These are phyloP conservation scores for Sclerotinia nivalis DNA, from an alignment of 2,329 filamentous ascomycete species.

Conservation along the genomic window DNA sequence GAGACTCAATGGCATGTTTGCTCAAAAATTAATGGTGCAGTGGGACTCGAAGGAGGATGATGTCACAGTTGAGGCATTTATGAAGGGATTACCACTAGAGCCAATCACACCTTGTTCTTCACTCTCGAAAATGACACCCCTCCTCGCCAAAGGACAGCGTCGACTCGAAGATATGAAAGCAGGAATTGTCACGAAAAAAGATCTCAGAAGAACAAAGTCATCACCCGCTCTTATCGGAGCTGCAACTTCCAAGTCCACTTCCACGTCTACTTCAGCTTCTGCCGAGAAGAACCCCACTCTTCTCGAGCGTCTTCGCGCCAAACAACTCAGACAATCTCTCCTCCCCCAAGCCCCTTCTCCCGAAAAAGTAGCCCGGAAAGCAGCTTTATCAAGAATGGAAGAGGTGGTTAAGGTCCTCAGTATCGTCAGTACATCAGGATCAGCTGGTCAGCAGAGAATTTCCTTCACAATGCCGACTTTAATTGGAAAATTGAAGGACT, in stretches of 20 bases:
- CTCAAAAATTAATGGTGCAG: slow-evolving; percentile 50
- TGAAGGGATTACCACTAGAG: slow-evolving; percentile 57
- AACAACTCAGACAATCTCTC: slow-evolving; percentile 57
- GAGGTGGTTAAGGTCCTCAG: slow-evolving; percentile 68
- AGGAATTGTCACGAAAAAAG: slow-evolving; percentile 56
- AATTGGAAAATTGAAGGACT: slow-evolving; percentile 67
- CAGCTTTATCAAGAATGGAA: slow-evolving; percentile 66
- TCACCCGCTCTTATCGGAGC: slow-evolving; percentile 7
- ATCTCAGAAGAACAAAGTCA: slow-evolving; percentile 44
- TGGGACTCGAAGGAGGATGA: slow-evolving; percentile 43
- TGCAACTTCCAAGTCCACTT: not conserved
- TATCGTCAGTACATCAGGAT: slow-evolving; percentile 61
- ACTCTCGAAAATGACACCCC: slow-evolving; percentile 53
- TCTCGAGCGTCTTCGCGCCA: slow-evolving; percentile 73
- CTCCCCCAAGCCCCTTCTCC: slow-evolving; percentile 50
- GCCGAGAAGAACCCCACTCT: slow-evolving; percentile 60
- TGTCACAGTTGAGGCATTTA: slow-evolving; percentile 45
- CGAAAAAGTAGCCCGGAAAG: slow-evolving; percentile 59
- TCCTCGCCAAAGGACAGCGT: slow-evolving; percentile 66
- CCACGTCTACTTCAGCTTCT: slow-evolving; percentile 30
- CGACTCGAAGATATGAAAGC: slow-evolving; percentile 69
- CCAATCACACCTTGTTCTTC: slow-evolving; percentile 54
- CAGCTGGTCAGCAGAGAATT: slow-evolving; percentile 55
- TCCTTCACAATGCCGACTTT: slow-evolving; percentile 66
- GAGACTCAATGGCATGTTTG: slow-evolving; percentile 56